Evolutionary conservation across 2,329 filamentous ascomycete genomes (phyloP).

Genomic region (Pseudogymnoascus sp.): DNA sequence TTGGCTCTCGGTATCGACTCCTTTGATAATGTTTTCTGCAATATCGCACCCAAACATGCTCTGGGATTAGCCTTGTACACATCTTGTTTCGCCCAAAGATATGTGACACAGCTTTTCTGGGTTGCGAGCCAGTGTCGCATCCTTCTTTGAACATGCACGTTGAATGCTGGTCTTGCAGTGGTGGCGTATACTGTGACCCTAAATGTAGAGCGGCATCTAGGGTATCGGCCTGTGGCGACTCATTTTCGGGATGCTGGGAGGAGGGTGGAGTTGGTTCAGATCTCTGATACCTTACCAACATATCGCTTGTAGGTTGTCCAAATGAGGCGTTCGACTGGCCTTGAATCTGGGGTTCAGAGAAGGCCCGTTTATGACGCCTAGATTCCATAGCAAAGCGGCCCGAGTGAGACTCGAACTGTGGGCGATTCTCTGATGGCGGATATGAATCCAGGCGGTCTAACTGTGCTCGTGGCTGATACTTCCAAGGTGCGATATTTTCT

Average conservation of each 20-base stretch:
- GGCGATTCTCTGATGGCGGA: background rate
- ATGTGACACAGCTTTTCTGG: conserved; percentile 70
- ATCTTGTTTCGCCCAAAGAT: conserved; percentile 77
- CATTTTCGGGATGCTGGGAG: background rate
- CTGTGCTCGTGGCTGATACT: background rate
- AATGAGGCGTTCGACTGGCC: background rate
- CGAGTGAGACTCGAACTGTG: background rate
- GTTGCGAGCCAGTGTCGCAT: conserved; percentile 51
- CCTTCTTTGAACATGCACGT: conserved; percentile 47
- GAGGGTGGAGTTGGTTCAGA: background rate
- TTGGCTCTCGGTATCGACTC: conserved; percentile 56
- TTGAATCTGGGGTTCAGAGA: background rate
- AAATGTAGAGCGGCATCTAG: background rate
- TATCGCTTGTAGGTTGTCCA: background rate
- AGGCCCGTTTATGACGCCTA: background rate
- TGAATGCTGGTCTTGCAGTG: conserved; percentile 12
- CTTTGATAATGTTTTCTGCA: conserved; percentile 81
- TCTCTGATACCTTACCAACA: background rate
- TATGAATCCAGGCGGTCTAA: background rate
- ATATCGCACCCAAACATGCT: conserved; percentile 62
- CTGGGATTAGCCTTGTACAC: conserved; percentile 61
- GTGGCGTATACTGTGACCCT: background rate
- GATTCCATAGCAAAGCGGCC: background rate
- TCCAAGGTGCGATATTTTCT: background rate
- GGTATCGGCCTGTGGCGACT: background rate